Evolutionary conservation across 2,329 filamentous ascomycete species (phyloP).

Genomic region (Pyricularia grisea): DNA sequence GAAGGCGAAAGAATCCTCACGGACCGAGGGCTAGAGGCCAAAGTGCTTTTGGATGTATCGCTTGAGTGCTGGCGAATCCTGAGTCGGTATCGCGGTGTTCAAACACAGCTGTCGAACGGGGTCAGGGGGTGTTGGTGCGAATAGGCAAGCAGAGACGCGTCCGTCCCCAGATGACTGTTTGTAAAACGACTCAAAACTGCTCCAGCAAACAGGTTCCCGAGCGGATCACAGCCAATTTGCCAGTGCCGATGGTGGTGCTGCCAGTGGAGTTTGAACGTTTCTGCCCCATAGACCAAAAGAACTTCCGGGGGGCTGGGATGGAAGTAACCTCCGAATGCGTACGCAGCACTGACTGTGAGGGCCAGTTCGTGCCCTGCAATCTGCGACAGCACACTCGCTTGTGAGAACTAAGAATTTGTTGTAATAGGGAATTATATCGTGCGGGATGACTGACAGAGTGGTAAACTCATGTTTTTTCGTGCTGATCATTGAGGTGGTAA

Average conservation of each 20-base stretch:
- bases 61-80: not conserved
- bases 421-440: not conserved
- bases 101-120: not conserved
- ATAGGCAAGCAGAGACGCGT: not conserved
- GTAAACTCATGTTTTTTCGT: not conserved
- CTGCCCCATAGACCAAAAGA: not conserved
- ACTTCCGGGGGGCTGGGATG: not conserved
- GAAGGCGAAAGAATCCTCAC: not conserved
- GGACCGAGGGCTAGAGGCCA: not conserved
- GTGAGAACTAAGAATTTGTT: not conserved
- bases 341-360: not conserved
- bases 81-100: not conserved
- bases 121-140: not conserved
- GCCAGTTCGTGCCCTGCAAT: not conserved
- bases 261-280: not conserved
- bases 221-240: not conserved
- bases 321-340: not conserved
- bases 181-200: not conserved
- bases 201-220: not conserved
- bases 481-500: not conserved
- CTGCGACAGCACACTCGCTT: not conserved
- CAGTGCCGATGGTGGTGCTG: not conserved
- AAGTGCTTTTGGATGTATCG: not conserved
- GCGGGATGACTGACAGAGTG: not conserved
- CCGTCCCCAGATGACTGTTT: not conserved